Conservation (phyloP, 2,329 filamentous ascomycete species). For the Colletotrichum truncatum region DNA sequence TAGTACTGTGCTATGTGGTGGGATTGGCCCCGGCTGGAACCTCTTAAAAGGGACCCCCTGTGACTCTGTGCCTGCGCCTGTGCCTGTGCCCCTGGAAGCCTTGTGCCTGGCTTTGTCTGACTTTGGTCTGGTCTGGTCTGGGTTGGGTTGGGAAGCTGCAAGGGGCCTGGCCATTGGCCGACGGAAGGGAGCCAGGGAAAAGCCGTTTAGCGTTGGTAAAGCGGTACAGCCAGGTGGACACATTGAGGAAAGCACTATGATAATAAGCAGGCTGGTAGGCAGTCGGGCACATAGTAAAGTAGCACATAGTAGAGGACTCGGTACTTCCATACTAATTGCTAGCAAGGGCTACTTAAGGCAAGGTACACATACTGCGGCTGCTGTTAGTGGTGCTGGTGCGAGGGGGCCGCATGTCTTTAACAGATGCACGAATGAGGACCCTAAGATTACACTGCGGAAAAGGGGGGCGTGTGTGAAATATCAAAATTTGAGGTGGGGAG, state of each 20-base stretch:
- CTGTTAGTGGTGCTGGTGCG: not conserved
- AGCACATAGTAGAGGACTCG: too few species aligned
- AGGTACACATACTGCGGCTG: too few species aligned
- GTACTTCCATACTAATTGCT: too few species aligned
- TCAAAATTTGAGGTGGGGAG: constrained; percentile 13
- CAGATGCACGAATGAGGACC: not conserved
- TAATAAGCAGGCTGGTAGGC: too few species aligned
- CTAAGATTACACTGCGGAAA: not conserved
- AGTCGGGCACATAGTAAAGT: too few species aligned
- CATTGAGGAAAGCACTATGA: too few species aligned
- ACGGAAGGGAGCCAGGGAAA: not conserved
- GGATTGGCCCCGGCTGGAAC: constrained; percentile 5
- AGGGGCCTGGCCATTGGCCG: constrained; percentile 12
- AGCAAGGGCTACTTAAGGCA: too few species aligned
- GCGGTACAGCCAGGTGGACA: not conserved
- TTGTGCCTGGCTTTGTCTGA: constrained; percentile 19
- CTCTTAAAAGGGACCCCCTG: constrained; percentile 22
- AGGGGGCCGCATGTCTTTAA: not conserved
- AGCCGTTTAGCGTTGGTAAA: not conserved
- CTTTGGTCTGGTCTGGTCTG: constrained; percentile 13
- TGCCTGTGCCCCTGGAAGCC: not conserved
- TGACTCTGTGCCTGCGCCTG: not conserved
- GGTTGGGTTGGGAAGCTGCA: not conserved
- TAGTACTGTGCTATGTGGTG: too few species aligned
- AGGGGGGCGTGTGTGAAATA: not conserved